A percentile compares a stretch with the other conserved stretches of the same genome.
phyloP scores from a whole-genome alignment of 202 grass and related monocot species.

The Schoenoplectus triqueter region DNA sequence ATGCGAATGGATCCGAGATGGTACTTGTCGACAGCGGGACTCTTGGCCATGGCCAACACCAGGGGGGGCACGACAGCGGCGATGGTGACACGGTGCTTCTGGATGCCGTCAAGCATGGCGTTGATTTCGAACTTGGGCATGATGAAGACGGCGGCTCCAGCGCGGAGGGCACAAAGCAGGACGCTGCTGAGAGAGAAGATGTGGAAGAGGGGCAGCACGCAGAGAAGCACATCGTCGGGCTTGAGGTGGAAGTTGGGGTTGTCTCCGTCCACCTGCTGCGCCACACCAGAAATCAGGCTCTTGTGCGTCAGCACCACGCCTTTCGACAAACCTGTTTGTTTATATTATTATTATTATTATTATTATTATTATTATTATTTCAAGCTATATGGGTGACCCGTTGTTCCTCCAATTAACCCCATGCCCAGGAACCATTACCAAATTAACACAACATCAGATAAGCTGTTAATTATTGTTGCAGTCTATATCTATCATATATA shows the following conservation, averaged over 20 bases:
- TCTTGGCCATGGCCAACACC: slow-evolving; percentile 83
- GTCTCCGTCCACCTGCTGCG: slow-evolving; percentile 87
- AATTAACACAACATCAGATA: no score
- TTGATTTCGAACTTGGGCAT: slow-evolving; percentile 92
- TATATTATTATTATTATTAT: background rate
- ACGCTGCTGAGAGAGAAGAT: slow-evolving; percentile 96
- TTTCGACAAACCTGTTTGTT: slow-evolving; percentile 61
- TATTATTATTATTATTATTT: background rate
- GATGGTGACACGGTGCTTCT: slow-evolving; percentile 68
- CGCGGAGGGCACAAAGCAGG: slow-evolving; percentile 67
- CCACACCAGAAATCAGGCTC: slow-evolving; percentile 61
- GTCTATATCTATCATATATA: no score
- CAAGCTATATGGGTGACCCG: no score
- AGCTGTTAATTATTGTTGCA: no score
- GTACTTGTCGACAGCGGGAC: slow-evolving; percentile 61
- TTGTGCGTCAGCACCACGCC: slow-evolving; percentile 82
- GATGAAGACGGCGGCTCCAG: slow-evolving; percentile 69
- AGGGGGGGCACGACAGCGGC: slow-evolving; percentile 90
- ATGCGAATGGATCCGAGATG: slow-evolving; percentile 78
- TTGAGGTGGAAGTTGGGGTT: slow-evolving; percentile 78
- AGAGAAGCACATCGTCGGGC: slow-evolving; percentile 70
- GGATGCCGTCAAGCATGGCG: slow-evolving; percentile 67
- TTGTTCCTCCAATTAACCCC: no score
- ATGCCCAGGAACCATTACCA: no score
- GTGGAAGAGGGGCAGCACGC: slow-evolving; percentile 93